Evolutionary conservation across 768 basidiomycete genomes (phyloP).

Genomic region (Psilocybe cubensis): DNA sequence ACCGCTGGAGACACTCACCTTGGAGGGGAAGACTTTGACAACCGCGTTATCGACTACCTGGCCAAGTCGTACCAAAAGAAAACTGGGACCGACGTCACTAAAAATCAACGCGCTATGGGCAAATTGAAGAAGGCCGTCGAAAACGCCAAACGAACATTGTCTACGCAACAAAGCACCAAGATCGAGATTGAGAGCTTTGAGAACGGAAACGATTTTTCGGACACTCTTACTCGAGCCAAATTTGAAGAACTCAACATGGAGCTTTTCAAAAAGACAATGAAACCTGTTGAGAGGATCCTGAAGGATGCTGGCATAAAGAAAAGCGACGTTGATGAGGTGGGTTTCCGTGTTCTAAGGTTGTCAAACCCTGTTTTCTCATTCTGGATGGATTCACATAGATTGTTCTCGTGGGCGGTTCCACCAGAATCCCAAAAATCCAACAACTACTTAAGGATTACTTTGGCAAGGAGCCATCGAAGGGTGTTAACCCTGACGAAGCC

Average conservation of each 20-base stretch:
- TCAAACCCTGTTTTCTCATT: not conserved
- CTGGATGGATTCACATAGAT: slow-evolving; percentile 29
- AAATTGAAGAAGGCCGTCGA: slow-evolving; percentile 75
- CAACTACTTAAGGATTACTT: slow-evolving; percentile 71
- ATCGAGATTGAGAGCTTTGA: slow-evolving; percentile 74
- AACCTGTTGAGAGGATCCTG: slow-evolving; percentile 82
- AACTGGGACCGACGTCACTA: slow-evolving; percentile 61
- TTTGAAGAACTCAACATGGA: slow-evolving; percentile 88
- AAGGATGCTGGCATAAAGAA: slow-evolving; percentile 82
- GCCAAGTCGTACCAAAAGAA: slow-evolving; percentile 72
- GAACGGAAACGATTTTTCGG: slow-evolving; percentile 76
- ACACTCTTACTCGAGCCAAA: slow-evolving; percentile 80
- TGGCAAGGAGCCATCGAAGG: slow-evolving; percentile 66
- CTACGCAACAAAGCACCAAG: slow-evolving; percentile 47
- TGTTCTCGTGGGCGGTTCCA: slow-evolving; percentile 64
- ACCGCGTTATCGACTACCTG: slow-evolving; percentile 73
- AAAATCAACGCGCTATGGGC: slow-evolving; percentile 66
- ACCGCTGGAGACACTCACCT: slow-evolving; percentile 76
- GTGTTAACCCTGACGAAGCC: slow-evolving; percentile 76
- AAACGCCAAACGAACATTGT: slow-evolving; percentile 74
- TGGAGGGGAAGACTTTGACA: slow-evolving; percentile 75
- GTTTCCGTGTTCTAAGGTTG: not conserved
- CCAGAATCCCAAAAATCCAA: slow-evolving; percentile 72
- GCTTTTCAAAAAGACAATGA: slow-evolving; percentile 84
- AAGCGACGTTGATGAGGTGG: slow-evolving; percentile 72